Conservation (phyloP, 1,284 basidiomycete species). For the Malassezia caprae region DNA sequence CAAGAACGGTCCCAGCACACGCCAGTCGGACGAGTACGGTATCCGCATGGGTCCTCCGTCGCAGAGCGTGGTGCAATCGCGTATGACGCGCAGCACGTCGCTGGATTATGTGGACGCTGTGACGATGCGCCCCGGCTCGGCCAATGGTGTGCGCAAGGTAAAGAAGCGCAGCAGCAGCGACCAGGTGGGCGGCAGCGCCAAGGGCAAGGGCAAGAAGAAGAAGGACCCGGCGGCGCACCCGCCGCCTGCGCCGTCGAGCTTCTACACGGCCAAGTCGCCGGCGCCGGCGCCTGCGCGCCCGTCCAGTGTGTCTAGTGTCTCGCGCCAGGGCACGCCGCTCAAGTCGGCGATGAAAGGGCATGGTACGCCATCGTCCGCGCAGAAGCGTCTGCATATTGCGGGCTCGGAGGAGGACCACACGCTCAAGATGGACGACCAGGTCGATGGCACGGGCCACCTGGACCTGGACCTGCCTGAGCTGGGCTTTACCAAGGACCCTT, state of each 20-base stretch:
- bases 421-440: conserved; percentile 30
- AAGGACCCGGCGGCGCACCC: conserved; percentile 5
- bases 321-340: conserved; percentile 1
- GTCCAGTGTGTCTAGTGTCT: not conserved
- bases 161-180: conserved; percentile 7
- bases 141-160: not conserved
- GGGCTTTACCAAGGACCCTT: not conserved
- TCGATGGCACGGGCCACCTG: conserved; percentile 41
- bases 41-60: conserved; percentile 1
- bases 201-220: conserved; percentile 17
- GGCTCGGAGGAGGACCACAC: conserved; percentile 9
- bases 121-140: not conserved
- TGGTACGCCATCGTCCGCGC: conserved; percentile 2
- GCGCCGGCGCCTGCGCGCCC: not conserved
- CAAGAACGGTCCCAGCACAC: conserved; percentile 1
- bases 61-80: not conserved
- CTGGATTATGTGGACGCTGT: conserved; percentile 3
- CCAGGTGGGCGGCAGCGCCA: not conserved
- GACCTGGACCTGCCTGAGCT: conserved; percentile 18
- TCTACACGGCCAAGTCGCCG: conserved; percentile 10
- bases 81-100: conserved; percentile 8
- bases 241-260: conserved; percentile 18
- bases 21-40: not conserved
- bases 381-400: not conserved
- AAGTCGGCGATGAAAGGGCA: conserved; percentile 13